phyloP scores from a whole-genome alignment of 2,329 filamentous ascomycete genomes.

The Pseudomassariella vexata region DNA sequence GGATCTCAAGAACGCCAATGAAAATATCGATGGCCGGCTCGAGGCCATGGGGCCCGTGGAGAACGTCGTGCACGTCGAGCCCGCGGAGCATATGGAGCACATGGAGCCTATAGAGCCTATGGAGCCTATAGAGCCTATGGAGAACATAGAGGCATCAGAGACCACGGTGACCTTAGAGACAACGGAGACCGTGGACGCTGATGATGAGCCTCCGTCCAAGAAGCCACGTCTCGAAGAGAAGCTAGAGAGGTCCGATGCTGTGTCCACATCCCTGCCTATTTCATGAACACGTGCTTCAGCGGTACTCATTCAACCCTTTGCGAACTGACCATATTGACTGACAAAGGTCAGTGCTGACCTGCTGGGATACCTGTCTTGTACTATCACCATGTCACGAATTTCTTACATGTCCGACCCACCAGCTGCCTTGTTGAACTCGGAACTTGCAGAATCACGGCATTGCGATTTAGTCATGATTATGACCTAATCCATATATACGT shows the following conservation, averaged over 20 bases:
- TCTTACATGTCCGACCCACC: too few species aligned
- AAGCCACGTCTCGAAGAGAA: slow-evolving; percentile 6
- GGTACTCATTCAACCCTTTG: neutral
- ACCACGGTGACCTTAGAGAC: too few species aligned
- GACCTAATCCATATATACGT: too few species aligned
- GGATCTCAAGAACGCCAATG: slow-evolving; percentile 22
- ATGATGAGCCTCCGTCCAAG: slow-evolving; percentile 6
- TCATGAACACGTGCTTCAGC: neutral
- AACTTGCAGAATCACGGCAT: too few species aligned
- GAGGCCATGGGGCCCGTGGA: slow-evolving; percentile 10
- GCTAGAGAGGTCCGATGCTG: slow-evolving; percentile 3
- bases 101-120: too few species aligned
- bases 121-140: slow-evolving; percentile 12
- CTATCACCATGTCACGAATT: neutral
- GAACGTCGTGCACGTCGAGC: too few species aligned
- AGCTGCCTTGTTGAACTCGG: too few species aligned
- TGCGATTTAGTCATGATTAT: too few species aligned
- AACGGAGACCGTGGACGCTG: slow-evolving; percentile 1
- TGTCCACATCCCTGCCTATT: slow-evolving; percentile 1
- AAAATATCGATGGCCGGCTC: slow-evolving; percentile 16
- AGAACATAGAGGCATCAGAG: too few species aligned
- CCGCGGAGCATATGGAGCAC: too few species aligned
- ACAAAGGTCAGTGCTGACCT: neutral
- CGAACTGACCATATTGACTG: neutral
- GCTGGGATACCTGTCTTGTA: neutral